Evolutionary conservation across 2,329 filamentous ascomycete genomes (phyloP).

Genomic region (Teratosphaeria pseudoeucalypti): DNA sequence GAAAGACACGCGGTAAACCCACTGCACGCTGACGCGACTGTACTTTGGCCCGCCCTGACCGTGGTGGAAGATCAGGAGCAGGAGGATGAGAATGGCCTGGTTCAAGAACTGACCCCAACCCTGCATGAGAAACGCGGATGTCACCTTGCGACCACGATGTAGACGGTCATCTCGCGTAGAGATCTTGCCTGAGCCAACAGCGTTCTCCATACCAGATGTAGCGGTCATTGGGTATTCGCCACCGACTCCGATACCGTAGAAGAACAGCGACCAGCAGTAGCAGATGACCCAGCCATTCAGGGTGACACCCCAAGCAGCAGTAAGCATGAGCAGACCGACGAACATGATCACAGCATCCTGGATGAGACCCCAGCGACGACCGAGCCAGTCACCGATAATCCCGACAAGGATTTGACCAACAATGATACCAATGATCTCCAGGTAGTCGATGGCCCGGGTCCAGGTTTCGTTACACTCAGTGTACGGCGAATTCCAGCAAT

Average conservation of each 20-base stretch:
- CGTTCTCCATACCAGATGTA: conserved; percentile 73
- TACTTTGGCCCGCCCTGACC: conserved; percentile 69
- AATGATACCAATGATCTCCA: conserved; percentile 93
- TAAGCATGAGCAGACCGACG: conserved; percentile 81
- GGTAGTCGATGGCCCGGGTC: conserved; percentile 75
- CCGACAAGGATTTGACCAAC: conserved; percentile 83
- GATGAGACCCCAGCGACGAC: conserved; percentile 88
- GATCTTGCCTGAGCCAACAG: conserved; percentile 71
- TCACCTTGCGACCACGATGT: conserved; percentile 91
- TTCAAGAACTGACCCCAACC: conserved; percentile 96
- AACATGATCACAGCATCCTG: conserved; percentile 96
- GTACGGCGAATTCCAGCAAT: conserved; percentile 55
- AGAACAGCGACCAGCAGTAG: conserved; percentile 90
- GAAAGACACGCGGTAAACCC: conserved; percentile 86
- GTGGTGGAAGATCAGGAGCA: conserved; percentile 81
- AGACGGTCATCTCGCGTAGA: conserved; percentile 89
- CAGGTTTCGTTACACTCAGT: conserved; percentile 66
- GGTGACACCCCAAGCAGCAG: conserved; percentile 75
- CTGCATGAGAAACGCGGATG: conserved; percentile 94
- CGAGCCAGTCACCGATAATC: conserved; percentile 68
- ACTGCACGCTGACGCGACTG: conserved; percentile 66
- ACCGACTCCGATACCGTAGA: conserved; percentile 66
- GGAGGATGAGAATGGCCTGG: conserved; percentile 76
- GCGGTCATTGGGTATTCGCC: conserved; percentile 96
- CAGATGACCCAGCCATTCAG: conserved; percentile 92